phyloP scores from a whole-genome alignment of 371 early-diverging fungal genomes.

The Dichotomocladium elegans region DNA sequence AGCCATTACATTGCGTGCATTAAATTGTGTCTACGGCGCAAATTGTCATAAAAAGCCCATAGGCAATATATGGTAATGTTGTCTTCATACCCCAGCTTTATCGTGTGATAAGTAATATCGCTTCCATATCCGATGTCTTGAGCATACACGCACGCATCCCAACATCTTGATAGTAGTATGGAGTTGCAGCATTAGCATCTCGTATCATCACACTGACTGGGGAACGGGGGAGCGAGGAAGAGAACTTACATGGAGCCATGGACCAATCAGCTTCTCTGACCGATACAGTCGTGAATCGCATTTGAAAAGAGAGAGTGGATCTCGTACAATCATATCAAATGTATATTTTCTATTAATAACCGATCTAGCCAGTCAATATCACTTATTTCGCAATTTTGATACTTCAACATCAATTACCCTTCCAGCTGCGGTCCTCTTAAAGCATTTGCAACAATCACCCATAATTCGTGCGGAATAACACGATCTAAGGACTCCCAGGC shows the following conservation, averaged over 20 bases:
- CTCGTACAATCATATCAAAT: slow-evolving; percentile 40
- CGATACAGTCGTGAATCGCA: slow-evolving; percentile 49
- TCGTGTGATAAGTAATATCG: slow-evolving; percentile 22
- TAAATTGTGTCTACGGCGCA: slow-evolving; percentile 19
- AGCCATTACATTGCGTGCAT: slow-evolving; percentile 46
- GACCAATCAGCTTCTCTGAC: slow-evolving; percentile 37
- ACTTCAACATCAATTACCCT: background rate
- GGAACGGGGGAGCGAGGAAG: no score
- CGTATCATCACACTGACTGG: slow-evolving; percentile 13
- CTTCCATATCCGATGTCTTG: slow-evolving; percentile 45
- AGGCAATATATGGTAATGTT: background rate
- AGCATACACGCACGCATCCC: slow-evolving; percentile 33
- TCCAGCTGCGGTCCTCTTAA: background rate
- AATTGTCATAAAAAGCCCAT: background rate
- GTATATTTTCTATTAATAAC: slow-evolving; percentile 14
- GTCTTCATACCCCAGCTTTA: background rate
- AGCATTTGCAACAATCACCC: slow-evolving; percentile 30
- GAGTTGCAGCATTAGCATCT: background rate
- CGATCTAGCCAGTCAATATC: background rate
- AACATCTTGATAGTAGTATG: slow-evolving; percentile 2
- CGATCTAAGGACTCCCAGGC: slow-evolving; percentile 39
- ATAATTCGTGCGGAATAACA: slow-evolving; percentile 36
- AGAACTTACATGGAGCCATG: slow-evolving; percentile 52
- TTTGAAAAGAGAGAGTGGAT: slow-evolving; percentile 49
- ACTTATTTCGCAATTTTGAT: background rate